A percentile compares a stretch with the other conserved stretches of the same genome.
phyloP scores from a whole-genome alignment of 2,329 filamentous ascomycete genomes.

The Cladosporium oxysporum region DNA sequence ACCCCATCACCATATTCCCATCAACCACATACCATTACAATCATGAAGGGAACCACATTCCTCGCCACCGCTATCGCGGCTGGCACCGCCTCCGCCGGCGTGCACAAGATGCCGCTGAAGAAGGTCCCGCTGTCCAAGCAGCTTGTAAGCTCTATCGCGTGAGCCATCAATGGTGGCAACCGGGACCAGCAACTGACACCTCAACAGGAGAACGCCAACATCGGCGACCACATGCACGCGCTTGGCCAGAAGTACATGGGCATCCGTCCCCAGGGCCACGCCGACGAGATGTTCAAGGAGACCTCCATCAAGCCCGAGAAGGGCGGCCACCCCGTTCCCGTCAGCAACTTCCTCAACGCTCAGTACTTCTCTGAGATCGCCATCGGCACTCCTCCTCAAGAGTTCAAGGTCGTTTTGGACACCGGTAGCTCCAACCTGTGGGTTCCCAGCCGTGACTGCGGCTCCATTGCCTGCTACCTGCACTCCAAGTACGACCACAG shows the following conservation, averaged over 20 bases:
- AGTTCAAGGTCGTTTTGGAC: conserved; percentile 97
- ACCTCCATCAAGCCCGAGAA: conserved; percentile 63
- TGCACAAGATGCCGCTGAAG: conserved; percentile 89
- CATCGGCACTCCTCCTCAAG: conserved; percentile 87
- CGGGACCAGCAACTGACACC: conserved; percentile 54
- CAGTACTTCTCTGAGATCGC: conserved; percentile 99
- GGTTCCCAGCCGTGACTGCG: conserved; percentile 89
- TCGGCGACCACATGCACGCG: conserved; percentile 77
- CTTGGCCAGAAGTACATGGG: conserved; percentile 98
- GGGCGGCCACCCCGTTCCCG: conserved; percentile 75
- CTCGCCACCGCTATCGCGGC: conserved; percentile 73
- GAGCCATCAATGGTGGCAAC: conserved; percentile 42
- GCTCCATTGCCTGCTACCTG: conserved; percentile 96
- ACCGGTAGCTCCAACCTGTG: conserved; percentile 99
- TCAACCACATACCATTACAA: conserved; percentile 21
- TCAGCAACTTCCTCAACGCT: conserved; percentile 97
- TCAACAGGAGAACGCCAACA: conserved; percentile 69
- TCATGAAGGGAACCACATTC: conserved; percentile 84
- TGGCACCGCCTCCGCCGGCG: conserved; percentile 74
- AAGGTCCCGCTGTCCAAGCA: conserved; percentile 93
- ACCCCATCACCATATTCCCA: conserved; percentile 8
- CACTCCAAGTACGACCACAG: conserved; percentile 96
- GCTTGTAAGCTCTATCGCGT: conserved; percentile 64
- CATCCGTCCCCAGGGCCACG: conserved; percentile 66
- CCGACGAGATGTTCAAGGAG: conserved; percentile 78